A percentile compares a stretch with the other conserved stretches of the same genome.
phyloP scores from a whole-genome alignment of 371 early-diverging fungal species.

The Syncephalastrum monosporum region DNA sequence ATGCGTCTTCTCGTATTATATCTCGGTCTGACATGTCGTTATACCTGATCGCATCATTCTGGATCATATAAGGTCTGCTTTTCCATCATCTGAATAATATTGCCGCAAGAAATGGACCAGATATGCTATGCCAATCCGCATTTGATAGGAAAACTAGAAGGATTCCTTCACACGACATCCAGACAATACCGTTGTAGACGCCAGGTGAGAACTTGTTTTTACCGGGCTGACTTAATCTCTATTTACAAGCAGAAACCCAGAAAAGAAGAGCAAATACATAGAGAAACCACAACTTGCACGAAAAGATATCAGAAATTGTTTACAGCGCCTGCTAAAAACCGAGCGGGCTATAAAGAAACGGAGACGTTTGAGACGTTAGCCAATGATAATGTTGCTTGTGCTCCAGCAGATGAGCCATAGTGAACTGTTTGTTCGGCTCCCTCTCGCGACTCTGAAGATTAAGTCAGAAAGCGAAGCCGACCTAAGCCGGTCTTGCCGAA shows the following conservation, averaged over 20 bases:
- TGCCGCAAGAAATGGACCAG: too few species aligned
- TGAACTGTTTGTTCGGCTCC: constrained; percentile 15
- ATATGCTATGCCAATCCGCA: too few species aligned
- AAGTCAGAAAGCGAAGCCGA: constrained; percentile 6
- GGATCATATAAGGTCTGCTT: neutral
- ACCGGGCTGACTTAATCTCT: too few species aligned
- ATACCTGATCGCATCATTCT: neutral
- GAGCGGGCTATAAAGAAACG: neutral
- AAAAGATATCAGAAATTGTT: too few species aligned
- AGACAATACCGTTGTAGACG: too few species aligned
- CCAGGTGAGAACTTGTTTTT: too few species aligned
- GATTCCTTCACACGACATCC: too few species aligned
- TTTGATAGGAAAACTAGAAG: too few species aligned
- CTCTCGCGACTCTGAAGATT: constrained; percentile 15
- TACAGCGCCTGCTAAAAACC: too few species aligned
- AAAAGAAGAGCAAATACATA: neutral
- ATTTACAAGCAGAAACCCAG: neutral
- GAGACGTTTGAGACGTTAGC: constrained; percentile 7
- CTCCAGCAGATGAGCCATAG: constrained; percentile 9
- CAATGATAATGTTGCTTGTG: constrained; percentile 4
- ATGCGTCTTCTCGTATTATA: neutral
- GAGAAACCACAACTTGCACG: neutral
- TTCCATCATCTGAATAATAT: too few species aligned
- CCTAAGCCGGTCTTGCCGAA: constrained; percentile 14
- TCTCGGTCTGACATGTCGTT: neutral